These are phyloP conservation scores for Penicillium lagena DNA, from an alignment of 495 filamentous ascomycete species.

Conservation along the genomic window DNA sequence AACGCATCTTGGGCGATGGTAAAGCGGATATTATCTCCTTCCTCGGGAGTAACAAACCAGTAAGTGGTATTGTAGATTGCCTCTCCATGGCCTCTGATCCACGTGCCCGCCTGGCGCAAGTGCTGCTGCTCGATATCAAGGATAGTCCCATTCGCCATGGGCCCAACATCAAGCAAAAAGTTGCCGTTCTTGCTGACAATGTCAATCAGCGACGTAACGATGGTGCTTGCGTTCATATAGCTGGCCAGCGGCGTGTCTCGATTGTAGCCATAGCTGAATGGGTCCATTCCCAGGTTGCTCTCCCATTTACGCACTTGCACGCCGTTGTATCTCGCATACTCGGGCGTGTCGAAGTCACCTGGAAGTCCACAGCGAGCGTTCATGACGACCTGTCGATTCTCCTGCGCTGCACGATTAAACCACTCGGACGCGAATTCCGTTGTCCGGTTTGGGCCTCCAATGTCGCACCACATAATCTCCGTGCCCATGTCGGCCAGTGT, in stretches of 20 bases:
- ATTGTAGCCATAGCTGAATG: conserved; percentile 51
- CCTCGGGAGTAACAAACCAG: conserved; percentile 47
- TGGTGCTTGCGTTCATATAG: conserved; percentile 45
- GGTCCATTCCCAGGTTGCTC: conserved; percentile 49
- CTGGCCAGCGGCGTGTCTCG: conserved; percentile 34
- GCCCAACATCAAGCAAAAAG: conserved; percentile 49
- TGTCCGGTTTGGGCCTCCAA: conserved; percentile 43
- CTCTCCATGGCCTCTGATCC: conserved; percentile 46
- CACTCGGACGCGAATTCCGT: conserved; percentile 40
- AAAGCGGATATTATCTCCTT: conserved; percentile 39
- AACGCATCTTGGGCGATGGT: conserved; percentile 47
- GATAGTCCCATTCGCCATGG: conserved; percentile 46
- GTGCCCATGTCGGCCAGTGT: conserved; percentile 40
- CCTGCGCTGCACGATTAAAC: conserved; percentile 32
- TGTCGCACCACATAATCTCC: conserved; percentile 56
- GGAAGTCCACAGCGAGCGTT: conserved; percentile 48
- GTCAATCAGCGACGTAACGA: conserved; percentile 42
- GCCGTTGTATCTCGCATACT: conserved; percentile 42
- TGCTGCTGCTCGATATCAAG: conserved; percentile 38
- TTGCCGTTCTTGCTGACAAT: conserved; percentile 53
- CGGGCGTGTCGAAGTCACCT: conserved; percentile 46
- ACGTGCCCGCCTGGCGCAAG: conserved; percentile 40
- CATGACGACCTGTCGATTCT: conserved; percentile 41
- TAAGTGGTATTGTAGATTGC: conserved; percentile 52
- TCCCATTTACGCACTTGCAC: conserved; percentile 51